These are phyloP conservation scores for Aciculoconidium aculeatum DNA, from an alignment of 805 yeast genomes.

Conservation along the genomic window DNA sequence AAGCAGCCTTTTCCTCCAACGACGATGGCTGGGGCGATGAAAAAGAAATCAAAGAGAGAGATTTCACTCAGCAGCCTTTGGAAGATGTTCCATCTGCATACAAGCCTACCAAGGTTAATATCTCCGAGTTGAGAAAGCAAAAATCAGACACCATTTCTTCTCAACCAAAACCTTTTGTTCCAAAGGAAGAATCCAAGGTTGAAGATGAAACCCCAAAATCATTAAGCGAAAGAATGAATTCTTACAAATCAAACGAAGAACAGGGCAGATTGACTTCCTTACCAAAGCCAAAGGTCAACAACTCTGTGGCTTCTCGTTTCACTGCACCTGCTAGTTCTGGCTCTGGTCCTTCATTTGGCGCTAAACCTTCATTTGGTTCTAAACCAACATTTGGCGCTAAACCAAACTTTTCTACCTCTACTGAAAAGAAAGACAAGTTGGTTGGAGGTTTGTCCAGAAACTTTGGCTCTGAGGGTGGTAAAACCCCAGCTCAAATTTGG, in stretches of 20 bases:
- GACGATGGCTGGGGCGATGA: conserved; percentile 75
- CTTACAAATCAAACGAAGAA: conserved; percentile 32
- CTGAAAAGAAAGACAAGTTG: conserved; percentile 33
- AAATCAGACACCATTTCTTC: conserved; percentile 42
- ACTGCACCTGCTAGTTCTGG: conserved; percentile 27
- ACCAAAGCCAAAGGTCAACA: conserved; percentile 55
- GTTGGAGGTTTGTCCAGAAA: conserved; percentile 57
- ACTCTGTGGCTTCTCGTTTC: conserved; percentile 48
- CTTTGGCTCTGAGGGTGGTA: conserved; percentile 67
- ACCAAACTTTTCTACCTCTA: conserved; percentile 29
- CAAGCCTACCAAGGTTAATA: conserved; percentile 59
- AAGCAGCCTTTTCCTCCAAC: conserved; percentile 26
- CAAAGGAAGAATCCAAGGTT: conserved; percentile 4
- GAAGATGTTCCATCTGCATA: conserved; percentile 56
- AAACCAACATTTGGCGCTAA: conserved; percentile 29
- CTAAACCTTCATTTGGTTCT: conserved; percentile 10
- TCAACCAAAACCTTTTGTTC: conserved; percentile 24
- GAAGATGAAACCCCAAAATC: conserved; percentile 44
- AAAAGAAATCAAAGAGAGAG: conserved; percentile 50
- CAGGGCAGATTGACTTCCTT: conserved; percentile 53
- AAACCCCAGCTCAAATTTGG: conserved; percentile 94
- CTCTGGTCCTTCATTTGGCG: conserved; percentile 12
- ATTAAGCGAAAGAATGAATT: conserved; percentile 37
- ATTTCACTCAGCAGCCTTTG: conserved; percentile 44
- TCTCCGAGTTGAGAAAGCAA: conserved; percentile 47